Percentiles rank a stretch among this genome's conserved stretches.
These are phyloP conservation scores for Ceratocystis huliohia DNA, from an alignment of 2,329 filamentous ascomycete species.

Conservation along the genomic window DNA sequence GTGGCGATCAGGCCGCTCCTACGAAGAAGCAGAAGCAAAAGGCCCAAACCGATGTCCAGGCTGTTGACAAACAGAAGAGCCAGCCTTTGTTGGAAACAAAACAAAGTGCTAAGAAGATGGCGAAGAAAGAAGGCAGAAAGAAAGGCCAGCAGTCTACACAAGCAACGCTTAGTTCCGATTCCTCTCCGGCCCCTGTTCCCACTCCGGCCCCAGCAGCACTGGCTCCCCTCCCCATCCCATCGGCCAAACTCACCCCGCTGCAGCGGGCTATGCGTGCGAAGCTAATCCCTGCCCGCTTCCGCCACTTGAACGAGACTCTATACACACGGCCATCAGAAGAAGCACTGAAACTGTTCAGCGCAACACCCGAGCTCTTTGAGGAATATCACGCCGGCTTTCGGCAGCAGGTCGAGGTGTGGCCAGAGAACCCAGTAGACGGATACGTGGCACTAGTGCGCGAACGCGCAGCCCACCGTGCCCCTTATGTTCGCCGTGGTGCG, in stretches of 20 bases:
- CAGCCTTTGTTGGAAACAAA: conserved; percentile 19
- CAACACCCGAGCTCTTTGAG: conserved; percentile 82
- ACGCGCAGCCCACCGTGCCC: conserved; percentile 38
- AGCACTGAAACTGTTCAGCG: conserved; percentile 68
- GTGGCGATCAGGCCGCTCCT: neutral
- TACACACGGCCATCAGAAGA: conserved; percentile 82
- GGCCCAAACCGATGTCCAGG: neutral
- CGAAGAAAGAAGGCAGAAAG: conserved; percentile 26
- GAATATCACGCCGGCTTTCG: conserved; percentile 97
- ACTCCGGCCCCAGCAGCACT: conserved; percentile 23
- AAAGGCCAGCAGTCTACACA: conserved; percentile 30
- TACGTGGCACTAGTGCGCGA: conserved; percentile 61
- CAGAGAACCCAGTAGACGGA: conserved; percentile 84
- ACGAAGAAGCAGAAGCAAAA: conserved; percentile 6
- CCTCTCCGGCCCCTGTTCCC: conserved; percentile 21
- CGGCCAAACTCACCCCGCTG: conserved; percentile 68
- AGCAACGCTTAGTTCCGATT: conserved; percentile 20
- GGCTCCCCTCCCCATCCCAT: conserved; percentile 31
- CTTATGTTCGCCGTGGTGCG: conserved; percentile 22
- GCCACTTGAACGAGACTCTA: conserved; percentile 90
- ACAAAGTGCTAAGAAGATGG: conserved; percentile 18
- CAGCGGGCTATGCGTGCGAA: conserved; percentile 93
- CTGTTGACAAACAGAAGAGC: conserved; percentile 24
- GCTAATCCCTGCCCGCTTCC: conserved; percentile 87
- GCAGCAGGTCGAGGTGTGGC: conserved; percentile 90